Evolutionary conservation across 2,329 filamentous ascomycete genomes (phyloP), one percentile per base, ranked within the genome.

Genomic region (Westerdykella ornata): DNA sequence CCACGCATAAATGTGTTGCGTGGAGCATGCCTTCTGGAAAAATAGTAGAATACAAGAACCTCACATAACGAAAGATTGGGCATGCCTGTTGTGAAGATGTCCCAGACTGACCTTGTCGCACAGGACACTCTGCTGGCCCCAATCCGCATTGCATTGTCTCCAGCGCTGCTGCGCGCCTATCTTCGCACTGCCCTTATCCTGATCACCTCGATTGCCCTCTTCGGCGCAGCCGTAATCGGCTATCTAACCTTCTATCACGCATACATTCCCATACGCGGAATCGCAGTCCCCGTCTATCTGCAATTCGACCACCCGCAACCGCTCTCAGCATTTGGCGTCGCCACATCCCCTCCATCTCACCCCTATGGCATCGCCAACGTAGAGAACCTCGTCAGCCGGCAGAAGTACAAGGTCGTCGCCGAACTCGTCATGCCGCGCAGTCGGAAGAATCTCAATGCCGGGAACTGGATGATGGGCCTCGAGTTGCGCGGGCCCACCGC

Each of bases 381-480:
- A 11, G 39, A 48, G 1, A 57, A 54, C 1, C 51, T 51, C 53
- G 71, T 15, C 72, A 77, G 35, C 69, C 92, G 47, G 35, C 90
- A 96, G 63, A 76, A 82, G 36, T 98, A 98, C 72, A 88, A 97
- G 63, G 76, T 98, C 32, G 75, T 77, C 4, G 73, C 97, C 1
- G 73, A 79, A 16, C 73, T 98, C 22, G 76, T 78, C 3, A 73
- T 98, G 48, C 92, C 92, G 14, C 81, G 83, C 31, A 92, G 87
- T 2, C 81, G 80, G 0, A 67, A 74, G 1, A 98, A 98, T 57
- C 68, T 85, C 16, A 77, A 76, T 2, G 77, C 78, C 12, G 92
- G 92, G 19, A 97, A 97, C 68, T 97, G 96, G 72, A 98, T 98
- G 92, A 71, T 97, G 14, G 82, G 85, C 35, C 70, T 95, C 13